These are phyloP conservation scores for Colletotrichum nymphaeae DNA, from an alignment of 2,329 filamentous ascomycete genomes.

Conservation along the genomic window DNA sequence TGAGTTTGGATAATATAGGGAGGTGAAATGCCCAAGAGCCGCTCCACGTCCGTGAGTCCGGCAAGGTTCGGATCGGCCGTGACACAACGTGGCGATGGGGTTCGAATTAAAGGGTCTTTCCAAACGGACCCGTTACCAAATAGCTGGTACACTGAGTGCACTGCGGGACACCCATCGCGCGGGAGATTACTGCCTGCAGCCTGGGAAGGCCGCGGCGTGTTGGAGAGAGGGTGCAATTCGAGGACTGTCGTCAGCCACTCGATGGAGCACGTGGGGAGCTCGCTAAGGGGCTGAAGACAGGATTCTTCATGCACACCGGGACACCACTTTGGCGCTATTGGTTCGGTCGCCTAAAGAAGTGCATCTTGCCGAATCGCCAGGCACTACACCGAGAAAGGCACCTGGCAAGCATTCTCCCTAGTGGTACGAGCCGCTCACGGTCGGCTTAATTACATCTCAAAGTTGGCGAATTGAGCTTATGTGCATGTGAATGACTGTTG, in stretches of 20 bases:
- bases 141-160: neutral
- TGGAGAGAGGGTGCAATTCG: neutral
- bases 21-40: neutral
- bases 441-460: neutral
- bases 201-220: neutral
- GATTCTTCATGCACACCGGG: slow-evolving; percentile 5
- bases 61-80: slow-evolving; percentile 12
- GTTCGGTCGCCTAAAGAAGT: slow-evolving; percentile 20
- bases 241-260: slow-evolving; percentile 4
- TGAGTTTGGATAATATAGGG: neutral
- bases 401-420: neutral
- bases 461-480: neutral
- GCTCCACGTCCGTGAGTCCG: neutral
- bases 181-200: neutral
- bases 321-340: slow-evolving; percentile 15
- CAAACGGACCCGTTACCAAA: neutral
- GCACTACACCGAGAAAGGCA: neutral
- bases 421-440: neutral
- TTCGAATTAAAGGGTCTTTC: neutral
- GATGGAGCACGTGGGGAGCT: slow-evolving; percentile 22
- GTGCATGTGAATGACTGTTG: neutral
- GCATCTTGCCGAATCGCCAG: neutral
- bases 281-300: slow-evolving; percentile 10
- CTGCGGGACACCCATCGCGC: neutral
- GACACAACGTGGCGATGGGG: slow-evolving; percentile 6